Evolutionary conservation across 23 red algal genomes (phyloP).

Genomic region (Agarophyton chilense): DNA sequence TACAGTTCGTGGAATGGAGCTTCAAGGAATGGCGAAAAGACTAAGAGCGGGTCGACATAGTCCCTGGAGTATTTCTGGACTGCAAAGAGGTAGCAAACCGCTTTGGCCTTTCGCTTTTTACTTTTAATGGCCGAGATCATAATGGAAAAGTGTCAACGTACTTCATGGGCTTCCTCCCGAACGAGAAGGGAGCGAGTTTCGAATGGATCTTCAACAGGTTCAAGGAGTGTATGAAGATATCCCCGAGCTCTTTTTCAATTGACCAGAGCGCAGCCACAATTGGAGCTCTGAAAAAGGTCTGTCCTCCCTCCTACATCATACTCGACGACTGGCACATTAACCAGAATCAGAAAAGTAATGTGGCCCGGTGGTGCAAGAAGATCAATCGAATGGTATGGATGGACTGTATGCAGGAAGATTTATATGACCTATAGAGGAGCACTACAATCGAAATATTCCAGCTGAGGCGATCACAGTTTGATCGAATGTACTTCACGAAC

Average conservation of each 20-base stretch:
- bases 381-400: not conserved
- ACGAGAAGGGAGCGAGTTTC: too few species aligned
- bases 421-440: not conserved
- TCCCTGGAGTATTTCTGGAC: not conserved
- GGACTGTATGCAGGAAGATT: not conserved
- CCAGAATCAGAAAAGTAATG: too few species aligned
- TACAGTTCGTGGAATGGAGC: not conserved
- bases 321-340: too few species aligned
- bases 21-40: not conserved
- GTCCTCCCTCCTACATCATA: too few species aligned
- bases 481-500: not conserved
- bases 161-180: too few species aligned
- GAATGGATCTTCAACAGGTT: not conserved
- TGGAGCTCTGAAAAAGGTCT: too few species aligned
- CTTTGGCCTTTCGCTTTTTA: not conserved
- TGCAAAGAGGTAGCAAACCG: too few species aligned
- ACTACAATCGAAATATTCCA: not conserved
- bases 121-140: not conserved
- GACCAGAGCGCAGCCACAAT: not conserved
- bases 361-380: not conserved
- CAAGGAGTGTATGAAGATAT: not conserved
- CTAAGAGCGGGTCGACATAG: not conserved
- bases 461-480: not conserved
- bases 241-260: not conserved
- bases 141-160: not conserved